Percentiles rank a stretch among this genome's conserved stretches.
Evolutionary conservation across 495 filamentous ascomycete species (phyloP).

Genomic region (Mytilinidion resinicola): DNA sequence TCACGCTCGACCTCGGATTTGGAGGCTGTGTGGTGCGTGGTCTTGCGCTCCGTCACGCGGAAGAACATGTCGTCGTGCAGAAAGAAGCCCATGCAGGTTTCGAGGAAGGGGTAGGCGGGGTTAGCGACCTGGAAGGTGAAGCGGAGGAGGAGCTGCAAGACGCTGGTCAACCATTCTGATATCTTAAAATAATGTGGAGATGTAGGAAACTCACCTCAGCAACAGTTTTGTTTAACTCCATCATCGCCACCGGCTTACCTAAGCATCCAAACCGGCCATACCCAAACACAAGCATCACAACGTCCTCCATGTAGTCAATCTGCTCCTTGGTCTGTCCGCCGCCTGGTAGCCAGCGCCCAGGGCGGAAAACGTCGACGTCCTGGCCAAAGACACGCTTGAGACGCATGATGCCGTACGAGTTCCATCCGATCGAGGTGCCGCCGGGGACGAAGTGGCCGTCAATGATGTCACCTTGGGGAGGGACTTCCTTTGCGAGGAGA

Average conservation of each 20-base stretch:
- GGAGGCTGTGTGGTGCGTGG: no score
- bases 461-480: constrained; percentile 45
- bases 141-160: constrained; percentile 3
- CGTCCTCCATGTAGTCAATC: constrained; percentile 10
- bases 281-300: constrained; percentile 17
- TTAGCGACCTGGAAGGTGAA: constrained; percentile 5
- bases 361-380: constrained; percentile 56
- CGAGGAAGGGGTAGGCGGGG: constrained; percentile 5
- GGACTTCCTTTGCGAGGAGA: constrained; percentile 48
- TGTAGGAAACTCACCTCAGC: constrained; percentile 15
- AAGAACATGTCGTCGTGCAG: constrained; percentile 7
- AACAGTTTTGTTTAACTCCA: constrained; percentile 26
- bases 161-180: background rate
- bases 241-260: constrained; percentile 23
- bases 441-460: constrained; percentile 49
- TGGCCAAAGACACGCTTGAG: constrained; percentile 53
- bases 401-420: constrained; percentile 50
- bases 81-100: constrained; percentile 8
- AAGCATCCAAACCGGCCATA: constrained; percentile 22
- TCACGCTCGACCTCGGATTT: no score
- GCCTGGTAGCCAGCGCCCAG: constrained; percentile 60
- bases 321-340: constrained; percentile 24
- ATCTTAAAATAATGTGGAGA: background rate
- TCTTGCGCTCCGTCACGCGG: constrained; percentile 3
- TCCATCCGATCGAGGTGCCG: constrained; percentile 46